Evolutionary conservation across 2,329 filamentous ascomycete species (phyloP).

Genomic region (Setomelanomma holmii): DNA sequence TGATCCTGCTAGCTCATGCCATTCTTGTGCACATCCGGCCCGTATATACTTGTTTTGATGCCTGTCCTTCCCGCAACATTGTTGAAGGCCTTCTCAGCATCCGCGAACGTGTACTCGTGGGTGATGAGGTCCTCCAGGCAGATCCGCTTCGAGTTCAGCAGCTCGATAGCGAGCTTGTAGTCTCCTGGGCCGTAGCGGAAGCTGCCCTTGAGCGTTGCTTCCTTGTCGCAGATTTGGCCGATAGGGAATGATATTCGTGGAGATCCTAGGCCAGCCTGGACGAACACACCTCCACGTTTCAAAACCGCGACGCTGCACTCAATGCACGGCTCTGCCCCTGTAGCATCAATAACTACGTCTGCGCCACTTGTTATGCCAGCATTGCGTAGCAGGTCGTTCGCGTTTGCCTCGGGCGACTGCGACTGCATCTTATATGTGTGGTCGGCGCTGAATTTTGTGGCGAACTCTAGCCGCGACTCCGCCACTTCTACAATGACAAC

Average conservation of each 20-base stretch:
- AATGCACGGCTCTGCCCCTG: conserved; percentile 31
- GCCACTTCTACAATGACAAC: conserved; percentile 84
- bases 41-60: conserved; percentile 34
- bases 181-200: conserved; percentile 40
- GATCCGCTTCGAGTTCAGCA: conserved; percentile 17
- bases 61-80: conserved; percentile 19
- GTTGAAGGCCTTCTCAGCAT: conserved; percentile 24
- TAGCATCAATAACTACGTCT: conserved; percentile 34
- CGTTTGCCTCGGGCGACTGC: conserved; percentile 9
- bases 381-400: conserved; percentile 2
- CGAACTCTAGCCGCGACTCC: conserved; percentile 76
- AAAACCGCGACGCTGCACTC: conserved; percentile 20
- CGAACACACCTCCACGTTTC: conserved; percentile 23
- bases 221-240: conserved; percentile 33
- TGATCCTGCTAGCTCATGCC: neutral
- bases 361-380: conserved; percentile 6
- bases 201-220: conserved; percentile 30
- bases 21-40: conserved; percentile 15
- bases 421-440: conserved; percentile 17
- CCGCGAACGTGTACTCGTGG: conserved; percentile 18
- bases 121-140: conserved; percentile 22
- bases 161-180: conserved; percentile 27
- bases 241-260: conserved; percentile 28
- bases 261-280: conserved; percentile 32
- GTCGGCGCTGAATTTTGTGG: conserved; percentile 62